phyloP scores from a whole-genome alignment of 2,329 filamentous ascomycete species.

The Dactylellina parvicollis region DNA sequence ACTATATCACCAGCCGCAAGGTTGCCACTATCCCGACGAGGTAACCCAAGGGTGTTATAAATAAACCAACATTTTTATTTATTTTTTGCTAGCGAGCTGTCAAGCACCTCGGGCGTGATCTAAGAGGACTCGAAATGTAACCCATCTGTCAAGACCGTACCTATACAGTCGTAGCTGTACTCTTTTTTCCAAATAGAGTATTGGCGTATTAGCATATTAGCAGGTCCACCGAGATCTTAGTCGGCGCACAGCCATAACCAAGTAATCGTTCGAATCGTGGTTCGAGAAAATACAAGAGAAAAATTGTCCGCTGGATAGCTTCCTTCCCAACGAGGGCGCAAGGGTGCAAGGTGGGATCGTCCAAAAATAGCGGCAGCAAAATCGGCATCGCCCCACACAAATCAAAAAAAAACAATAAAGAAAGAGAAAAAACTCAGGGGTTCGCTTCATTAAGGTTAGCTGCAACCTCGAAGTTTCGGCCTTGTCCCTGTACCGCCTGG shows the following conservation, averaged over 20 bases:
- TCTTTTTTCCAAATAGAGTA: not conserved
- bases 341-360: conserved; percentile 31
- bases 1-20: conserved; percentile 25
- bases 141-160: not conserved
- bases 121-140: not conserved
- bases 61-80: conserved; percentile 25
- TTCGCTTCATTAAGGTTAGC: conserved; percentile 50
- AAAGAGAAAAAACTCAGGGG: conserved; percentile 24
- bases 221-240: not conserved
- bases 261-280: not conserved
- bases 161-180: not conserved
- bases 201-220: not conserved
- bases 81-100: not conserved
- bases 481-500: conserved; percentile 13
- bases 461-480: conserved; percentile 3
- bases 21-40: not conserved
- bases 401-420: not conserved
- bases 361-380: conserved; percentile 48
- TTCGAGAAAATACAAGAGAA: not conserved
- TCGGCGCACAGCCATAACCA: not conserved
- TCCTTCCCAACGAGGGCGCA: conserved; percentile 31
- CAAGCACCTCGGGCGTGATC: no score
- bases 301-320: conserved; percentile 42
- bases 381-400: conserved; percentile 46
- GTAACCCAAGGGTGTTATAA: conserved; percentile 44